These are phyloP conservation scores for Mycena olivaceomarginata DNA, from an alignment of 768 basidiomycete species.

Conservation along the genomic window DNA sequence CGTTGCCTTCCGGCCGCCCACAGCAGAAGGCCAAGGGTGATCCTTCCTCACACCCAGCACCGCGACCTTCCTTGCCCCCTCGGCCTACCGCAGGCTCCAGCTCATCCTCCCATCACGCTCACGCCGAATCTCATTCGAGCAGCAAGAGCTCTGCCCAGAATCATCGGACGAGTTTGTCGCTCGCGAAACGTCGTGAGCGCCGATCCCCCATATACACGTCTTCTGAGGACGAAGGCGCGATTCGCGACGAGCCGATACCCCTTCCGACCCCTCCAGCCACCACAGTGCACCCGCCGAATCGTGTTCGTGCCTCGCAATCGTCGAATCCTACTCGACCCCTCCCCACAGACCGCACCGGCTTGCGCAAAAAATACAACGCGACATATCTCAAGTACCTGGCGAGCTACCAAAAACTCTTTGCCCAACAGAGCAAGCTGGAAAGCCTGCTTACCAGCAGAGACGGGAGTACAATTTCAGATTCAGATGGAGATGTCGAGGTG, in stretches of 20 bases:
- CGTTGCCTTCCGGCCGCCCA: slow-evolving; percentile 37
- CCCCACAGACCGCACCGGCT: slow-evolving; percentile 68
- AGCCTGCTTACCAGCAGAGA: slow-evolving; percentile 66
- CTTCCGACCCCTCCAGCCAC: slow-evolving; percentile 54
- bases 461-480: slow-evolving; percentile 64
- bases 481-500: slow-evolving; percentile 72
- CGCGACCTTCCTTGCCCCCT: slow-evolving; percentile 32
- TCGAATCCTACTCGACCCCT: slow-evolving; percentile 55
- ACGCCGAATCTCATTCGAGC: slow-evolving; percentile 27
- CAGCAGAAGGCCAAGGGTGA: slow-evolving; percentile 49
- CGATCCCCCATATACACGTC: slow-evolving; percentile 80
- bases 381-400: slow-evolving; percentile 72
- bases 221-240: slow-evolving; percentile 76
- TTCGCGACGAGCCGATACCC: slow-evolving; percentile 46
- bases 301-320: slow-evolving; percentile 55
- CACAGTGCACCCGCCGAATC: slow-evolving; percentile 31
- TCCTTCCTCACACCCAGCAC: slow-evolving; percentile 21
- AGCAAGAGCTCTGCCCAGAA: slow-evolving; percentile 51
- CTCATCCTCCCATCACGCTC: slow-evolving; percentile 13
- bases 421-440: slow-evolving; percentile 72
- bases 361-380: slow-evolving; percentile 72
- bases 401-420: slow-evolving; percentile 66
- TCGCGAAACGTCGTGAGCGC: slow-evolving; percentile 60
- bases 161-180: slow-evolving; percentile 29
- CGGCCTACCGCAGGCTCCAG: slow-evolving; percentile 32